Percentiles rank a stretch among this genome's conserved stretches.
Evolutionary conservation across 176 grass and related monocot genomes (phyloP).

Genomic region (Carex littledalei): DNA sequence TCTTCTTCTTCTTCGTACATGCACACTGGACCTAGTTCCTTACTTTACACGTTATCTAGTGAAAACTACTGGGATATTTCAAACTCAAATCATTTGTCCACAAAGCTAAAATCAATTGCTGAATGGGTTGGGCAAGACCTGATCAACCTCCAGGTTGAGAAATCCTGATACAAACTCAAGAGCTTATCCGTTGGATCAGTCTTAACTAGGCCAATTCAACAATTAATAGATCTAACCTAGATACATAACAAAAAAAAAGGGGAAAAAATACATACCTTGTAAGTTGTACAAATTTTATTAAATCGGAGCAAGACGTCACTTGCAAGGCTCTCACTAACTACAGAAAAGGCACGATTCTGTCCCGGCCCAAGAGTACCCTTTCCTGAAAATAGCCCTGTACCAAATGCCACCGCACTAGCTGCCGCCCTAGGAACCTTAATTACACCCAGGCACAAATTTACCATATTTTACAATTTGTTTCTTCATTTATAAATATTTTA

Average conservation of each 20-base stretch:
- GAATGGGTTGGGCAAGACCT: too few species aligned
- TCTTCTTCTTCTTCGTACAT: too few species aligned
- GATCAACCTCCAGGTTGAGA: too few species aligned
- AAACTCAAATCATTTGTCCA: too few species aligned
- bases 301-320: conserved; percentile 94
- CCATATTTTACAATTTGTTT: background rate
- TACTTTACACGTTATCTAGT: too few species aligned
- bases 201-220: too few species aligned
- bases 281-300: conserved; percentile 74
- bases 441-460: background rate
- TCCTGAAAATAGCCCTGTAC: conserved; percentile 77
- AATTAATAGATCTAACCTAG: background rate
- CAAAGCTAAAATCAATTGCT: too few species aligned
- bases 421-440: conserved; percentile 85
- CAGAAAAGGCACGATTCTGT: conserved; percentile 76
- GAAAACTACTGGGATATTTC: too few species aligned
- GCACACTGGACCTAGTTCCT: too few species aligned
- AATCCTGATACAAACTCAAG: too few species aligned
- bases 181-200: too few species aligned
- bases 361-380: conserved; percentile 84
- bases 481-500: background rate
- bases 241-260: background rate
- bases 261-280: conserved; percentile 50
- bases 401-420: conserved; percentile 96
- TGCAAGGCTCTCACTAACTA: conserved; percentile 84